A percentile compares a stretch with the other conserved stretches of the same genome.
Evolutionary conservation across 2,329 filamentous ascomycete genomes (phyloP).

Genomic region (Geosmithia putterillii): DNA sequence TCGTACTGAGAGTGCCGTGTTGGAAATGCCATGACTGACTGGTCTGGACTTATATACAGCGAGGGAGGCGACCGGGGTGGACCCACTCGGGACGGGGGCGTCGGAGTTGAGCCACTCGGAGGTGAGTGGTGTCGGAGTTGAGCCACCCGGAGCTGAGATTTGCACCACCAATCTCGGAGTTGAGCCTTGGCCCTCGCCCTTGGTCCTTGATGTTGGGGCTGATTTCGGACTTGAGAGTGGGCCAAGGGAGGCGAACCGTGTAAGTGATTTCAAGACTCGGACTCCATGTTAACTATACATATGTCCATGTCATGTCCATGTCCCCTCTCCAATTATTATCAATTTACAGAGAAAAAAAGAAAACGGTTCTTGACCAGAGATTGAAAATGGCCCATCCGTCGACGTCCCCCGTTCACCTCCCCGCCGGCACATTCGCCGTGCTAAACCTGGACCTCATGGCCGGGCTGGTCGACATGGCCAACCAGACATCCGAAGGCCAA

Average conservation of each 20-base stretch:
- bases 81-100: too few species aligned
- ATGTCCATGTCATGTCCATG: too few species aligned
- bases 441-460: conserved; percentile 26
- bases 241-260: neutral
- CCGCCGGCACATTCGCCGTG: conserved; percentile 2
- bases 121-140: conserved; percentile 3
- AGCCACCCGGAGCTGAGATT: neutral
- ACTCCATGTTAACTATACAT: neutral
- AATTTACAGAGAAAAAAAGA: too few species aligned
- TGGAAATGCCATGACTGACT: too few species aligned
- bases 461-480: conserved; percentile 18
- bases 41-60: too few species aligned
- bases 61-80: too few species aligned
- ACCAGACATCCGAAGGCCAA: conserved; percentile 16
- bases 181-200: neutral
- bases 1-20: too few species aligned
- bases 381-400: too few species aligned
- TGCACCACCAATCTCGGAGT: too few species aligned
- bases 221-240: neutral
- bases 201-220: neutral
- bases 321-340: too few species aligned
- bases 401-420: too few species aligned
- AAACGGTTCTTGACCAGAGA: too few species aligned
- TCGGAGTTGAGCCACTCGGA: conserved; percentile 1
- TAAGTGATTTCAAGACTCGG: neutral